phyloP scores from a whole-genome alignment of 495 filamentous ascomycete species.

The Penicillium coffeae region DNA sequence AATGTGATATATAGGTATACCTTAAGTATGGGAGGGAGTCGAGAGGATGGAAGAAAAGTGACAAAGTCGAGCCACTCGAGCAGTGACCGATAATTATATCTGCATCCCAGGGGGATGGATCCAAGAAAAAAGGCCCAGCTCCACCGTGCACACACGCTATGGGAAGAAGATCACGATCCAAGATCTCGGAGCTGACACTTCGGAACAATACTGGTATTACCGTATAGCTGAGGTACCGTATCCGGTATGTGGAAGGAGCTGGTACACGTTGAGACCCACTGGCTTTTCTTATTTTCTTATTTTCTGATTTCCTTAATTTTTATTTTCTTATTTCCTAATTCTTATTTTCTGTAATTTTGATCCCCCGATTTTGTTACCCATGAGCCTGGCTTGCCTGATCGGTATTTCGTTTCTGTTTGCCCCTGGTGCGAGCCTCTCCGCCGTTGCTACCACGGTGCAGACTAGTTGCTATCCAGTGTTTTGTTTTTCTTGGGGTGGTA shows the following conservation, averaged over 20 bases:
- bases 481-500: neutral
- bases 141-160: conserved; percentile 41
- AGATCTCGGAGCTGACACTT: conserved; percentile 49
- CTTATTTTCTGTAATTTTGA: neutral
- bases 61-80: conserved; percentile 10
- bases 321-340: neutral
- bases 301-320: neutral
- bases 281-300: neutral
- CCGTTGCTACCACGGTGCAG: neutral
- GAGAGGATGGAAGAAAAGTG: neutral
- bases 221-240: conserved; percentile 4
- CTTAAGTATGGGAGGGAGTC: neutral
- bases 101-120: conserved; percentile 40
- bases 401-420: neutral
- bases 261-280: neutral
- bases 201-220: conserved; percentile 24
- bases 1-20: conserved; percentile 2
- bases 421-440: neutral
- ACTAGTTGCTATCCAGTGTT: neutral
- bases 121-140: conserved; percentile 35
- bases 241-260: neutral
- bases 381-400: neutral
- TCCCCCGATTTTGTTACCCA: neutral
- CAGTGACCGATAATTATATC: conserved; percentile 26
- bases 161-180: conserved; percentile 46